These are phyloP conservation scores for Vachellia collinsii DNA, from an alignment of 306 rosid genomes.

Conservation along the genomic window DNA sequence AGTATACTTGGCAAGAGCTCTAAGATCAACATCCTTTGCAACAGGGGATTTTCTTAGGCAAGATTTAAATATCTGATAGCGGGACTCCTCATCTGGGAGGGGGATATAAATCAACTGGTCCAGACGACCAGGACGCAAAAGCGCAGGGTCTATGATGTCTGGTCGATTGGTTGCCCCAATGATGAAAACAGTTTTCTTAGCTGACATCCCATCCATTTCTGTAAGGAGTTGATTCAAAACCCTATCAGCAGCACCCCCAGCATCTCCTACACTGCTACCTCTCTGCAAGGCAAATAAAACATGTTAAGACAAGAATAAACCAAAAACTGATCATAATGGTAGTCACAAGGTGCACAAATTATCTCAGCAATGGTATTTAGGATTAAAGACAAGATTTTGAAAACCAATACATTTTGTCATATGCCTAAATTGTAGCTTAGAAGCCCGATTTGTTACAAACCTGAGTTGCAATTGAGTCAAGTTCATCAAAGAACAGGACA, in stretches of 20 bases:
- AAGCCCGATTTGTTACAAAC: not conserved
- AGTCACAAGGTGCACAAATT: not conserved
- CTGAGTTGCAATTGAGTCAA: slow-evolving; percentile 27
- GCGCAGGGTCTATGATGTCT: slow-evolving; percentile 81
- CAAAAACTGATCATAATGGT: not conserved
- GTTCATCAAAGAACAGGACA: slow-evolving; percentile 26
- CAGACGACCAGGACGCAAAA: slow-evolving; percentile 75
- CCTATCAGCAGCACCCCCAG: slow-evolving; percentile 85
- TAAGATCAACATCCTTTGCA: slow-evolving; percentile 65
- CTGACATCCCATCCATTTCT: slow-evolving; percentile 81
- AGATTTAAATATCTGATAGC: slow-evolving; percentile 61
- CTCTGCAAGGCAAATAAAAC: slow-evolving; percentile 45
- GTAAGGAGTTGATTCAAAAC: slow-evolving; percentile 79
- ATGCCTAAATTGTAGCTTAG: not conserved
- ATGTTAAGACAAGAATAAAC: not conserved
- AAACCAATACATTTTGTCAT: not conserved
- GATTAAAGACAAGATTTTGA: not conserved
- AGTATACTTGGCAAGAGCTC: slow-evolving; percentile 76
- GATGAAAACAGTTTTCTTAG: slow-evolving; percentile 73
- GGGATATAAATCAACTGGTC: slow-evolving; percentile 79
- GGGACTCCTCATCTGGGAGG: slow-evolving; percentile 76
- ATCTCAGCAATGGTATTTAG: not conserved
- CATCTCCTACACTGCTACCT: slow-evolving; percentile 80
- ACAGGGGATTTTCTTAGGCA: slow-evolving; percentile 72
- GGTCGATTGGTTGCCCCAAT: slow-evolving; percentile 80